A percentile compares a stretch with the other conserved stretches of the same genome.
Evolutionary conservation across 192 early-diverging fungal genomes (phyloP).

Genomic region (Backusella westeae): DNA sequence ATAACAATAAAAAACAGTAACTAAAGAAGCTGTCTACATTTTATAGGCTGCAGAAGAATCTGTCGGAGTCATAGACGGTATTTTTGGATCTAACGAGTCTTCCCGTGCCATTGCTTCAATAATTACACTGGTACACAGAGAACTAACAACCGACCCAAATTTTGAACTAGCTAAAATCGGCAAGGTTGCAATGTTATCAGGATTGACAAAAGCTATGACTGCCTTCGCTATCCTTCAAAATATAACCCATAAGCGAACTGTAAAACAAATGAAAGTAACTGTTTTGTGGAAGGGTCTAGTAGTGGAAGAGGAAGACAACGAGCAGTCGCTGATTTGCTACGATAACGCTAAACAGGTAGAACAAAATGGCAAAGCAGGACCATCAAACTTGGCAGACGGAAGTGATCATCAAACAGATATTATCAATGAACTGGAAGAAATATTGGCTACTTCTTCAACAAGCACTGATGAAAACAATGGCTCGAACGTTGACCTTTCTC

Average conservation of each 20-base stretch:
- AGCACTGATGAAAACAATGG: not conserved
- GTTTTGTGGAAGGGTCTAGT: conserved; percentile 63
- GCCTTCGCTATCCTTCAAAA: conserved; percentile 83
- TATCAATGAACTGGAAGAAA: conserved; percentile 33
- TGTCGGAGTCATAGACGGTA: conserved; percentile 84
- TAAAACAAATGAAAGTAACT: conserved; percentile 44
- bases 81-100: conserved; percentile 96
- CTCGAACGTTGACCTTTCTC: not conserved
- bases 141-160: conserved; percentile 66
- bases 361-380: not conserved
- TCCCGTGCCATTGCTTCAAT: conserved; percentile 81
- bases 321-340: conserved; percentile 25
- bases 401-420: conserved; percentile 23
- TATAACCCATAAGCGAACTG: conserved; percentile 62
- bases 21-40: not conserved
- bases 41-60: conserved; percentile 78
- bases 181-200: conserved; percentile 63
- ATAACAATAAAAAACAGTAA: not conserved
- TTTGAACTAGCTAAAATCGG: conserved; percentile 62
- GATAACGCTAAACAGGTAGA: not conserved
- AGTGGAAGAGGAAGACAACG: conserved; percentile 42
- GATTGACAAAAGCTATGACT: conserved; percentile 78
- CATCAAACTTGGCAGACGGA: conserved; percentile 13
- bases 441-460: conserved; percentile 6
- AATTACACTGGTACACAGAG: conserved; percentile 72